A percentile compares a stretch with the other conserved stretches of the same genome.
Conservation (phyloP, 495 filamentous ascomycete species). For the Penicillium macrosclerotiorum region DNA sequence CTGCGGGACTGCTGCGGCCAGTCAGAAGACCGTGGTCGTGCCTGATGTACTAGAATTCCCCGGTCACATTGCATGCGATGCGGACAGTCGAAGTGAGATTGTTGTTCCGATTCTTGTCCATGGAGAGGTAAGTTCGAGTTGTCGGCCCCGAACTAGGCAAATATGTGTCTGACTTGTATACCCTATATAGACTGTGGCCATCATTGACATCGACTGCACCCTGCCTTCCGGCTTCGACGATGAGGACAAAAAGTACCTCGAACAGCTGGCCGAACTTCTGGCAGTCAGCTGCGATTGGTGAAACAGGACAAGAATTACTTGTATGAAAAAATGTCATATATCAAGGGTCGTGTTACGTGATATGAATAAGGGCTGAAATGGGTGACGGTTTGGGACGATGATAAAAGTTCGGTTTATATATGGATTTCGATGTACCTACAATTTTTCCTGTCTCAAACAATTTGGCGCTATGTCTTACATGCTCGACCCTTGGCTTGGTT, state of each 20-base stretch:
- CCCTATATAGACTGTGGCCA: constrained; percentile 68
- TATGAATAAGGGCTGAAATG: constrained; percentile 6
- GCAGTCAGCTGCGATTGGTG: constrained; percentile 72
- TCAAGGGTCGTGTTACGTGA: constrained; percentile 7
- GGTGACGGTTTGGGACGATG: neutral
- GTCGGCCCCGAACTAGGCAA: neutral
- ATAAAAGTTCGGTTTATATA: constrained; percentile 1
- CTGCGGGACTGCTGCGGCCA: constrained; percentile 73
- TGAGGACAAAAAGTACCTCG: constrained; percentile 65
- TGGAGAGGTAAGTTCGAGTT: constrained; percentile 48
- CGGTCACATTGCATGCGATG: constrained; percentile 91
- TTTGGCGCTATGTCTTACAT: no score
- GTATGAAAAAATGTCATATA: no score
- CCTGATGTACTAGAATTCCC: constrained; percentile 74
- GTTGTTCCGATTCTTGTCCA: constrained; percentile 74
- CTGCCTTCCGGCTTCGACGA: constrained; percentile 71
- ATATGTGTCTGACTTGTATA: neutral
- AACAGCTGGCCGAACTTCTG: constrained; percentile 66
- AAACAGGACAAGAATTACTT: no score
- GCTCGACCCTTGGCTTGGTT: no score
- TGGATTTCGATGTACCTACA: neutral
- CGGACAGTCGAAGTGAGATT: constrained; percentile 80
- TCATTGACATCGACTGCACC: constrained; percentile 87
- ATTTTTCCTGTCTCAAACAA: constrained; percentile 11
- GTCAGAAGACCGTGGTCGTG: constrained; percentile 65